Evolutionary conservation across 352 stramenopile species (phyloP).

Genomic region (Phytophthora foliorum): DNA sequence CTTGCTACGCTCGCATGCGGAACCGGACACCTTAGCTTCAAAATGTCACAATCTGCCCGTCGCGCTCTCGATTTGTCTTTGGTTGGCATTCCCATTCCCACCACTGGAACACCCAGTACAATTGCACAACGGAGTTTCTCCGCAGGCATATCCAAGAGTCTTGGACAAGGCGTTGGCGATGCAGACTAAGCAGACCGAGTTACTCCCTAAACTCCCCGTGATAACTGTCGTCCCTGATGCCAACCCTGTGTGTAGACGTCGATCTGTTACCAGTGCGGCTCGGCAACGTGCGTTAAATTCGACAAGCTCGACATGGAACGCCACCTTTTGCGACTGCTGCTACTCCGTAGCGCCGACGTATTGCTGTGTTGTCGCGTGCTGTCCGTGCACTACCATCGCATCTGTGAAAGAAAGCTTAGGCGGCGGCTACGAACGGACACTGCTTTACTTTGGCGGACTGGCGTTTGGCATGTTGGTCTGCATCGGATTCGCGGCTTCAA

Average conservation of each 20-base stretch:
- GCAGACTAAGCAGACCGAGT: conserved; percentile 3
- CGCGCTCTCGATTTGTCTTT: conserved; percentile 38
- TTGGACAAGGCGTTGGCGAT: conserved; percentile 13
- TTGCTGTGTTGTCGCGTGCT: conserved; percentile 49
- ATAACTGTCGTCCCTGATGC: conserved; percentile 31
- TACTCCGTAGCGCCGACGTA: conserved; percentile 42
- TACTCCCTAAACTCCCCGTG: conserved; percentile 18
- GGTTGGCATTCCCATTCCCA: conserved; percentile 24
- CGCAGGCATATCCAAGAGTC: conserved; percentile 16
- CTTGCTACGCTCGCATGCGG: conserved; percentile 2
- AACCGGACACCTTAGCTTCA: conserved; percentile 21
- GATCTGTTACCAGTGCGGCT: conserved; percentile 5
- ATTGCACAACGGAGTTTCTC: conserved; percentile 20
- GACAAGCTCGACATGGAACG: conserved; percentile 28
- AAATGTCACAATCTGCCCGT: conserved; percentile 20
- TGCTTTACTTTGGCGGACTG: conserved; percentile 58
- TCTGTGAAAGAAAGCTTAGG: conserved; percentile 50
- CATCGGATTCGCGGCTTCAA: conserved; percentile 40
- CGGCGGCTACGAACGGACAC: conserved; percentile 44
- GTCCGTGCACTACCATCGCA: conserved; percentile 54
- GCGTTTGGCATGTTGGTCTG: conserved; percentile 47
- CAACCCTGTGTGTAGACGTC: conserved; percentile 15
- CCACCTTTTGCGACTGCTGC: conserved; percentile 41
- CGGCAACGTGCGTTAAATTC: conserved; percentile 17
- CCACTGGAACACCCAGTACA: conserved; percentile 26